A percentile compares a stretch with the other conserved stretches of the same genome.
Evolutionary conservation across 306 rosid genomes (phyloP).

Genomic region (Gleditsia sinensis): DNA sequence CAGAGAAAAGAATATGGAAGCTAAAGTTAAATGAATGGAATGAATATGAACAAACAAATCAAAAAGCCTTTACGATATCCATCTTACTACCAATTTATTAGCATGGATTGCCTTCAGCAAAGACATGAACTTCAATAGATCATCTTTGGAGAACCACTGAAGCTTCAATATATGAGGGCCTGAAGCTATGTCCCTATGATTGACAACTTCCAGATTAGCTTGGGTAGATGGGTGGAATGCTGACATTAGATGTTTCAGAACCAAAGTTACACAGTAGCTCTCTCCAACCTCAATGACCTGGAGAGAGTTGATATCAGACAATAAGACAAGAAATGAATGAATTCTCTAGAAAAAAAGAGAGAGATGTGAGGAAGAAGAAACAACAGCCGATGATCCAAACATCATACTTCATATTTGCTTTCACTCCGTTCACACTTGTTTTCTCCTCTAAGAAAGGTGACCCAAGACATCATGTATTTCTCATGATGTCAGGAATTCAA

Average conservation of each 20-base stretch:
- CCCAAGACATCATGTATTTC: not conserved
- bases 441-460: not conserved
- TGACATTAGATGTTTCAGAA: conserved; percentile 45
- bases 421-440: not conserved
- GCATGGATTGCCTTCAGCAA: conserved; percentile 75
- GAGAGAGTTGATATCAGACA: conserved; percentile 24
- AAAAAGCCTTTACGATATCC: conserved; percentile 41
- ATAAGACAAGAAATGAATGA: conserved; percentile 19
- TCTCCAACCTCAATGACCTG: conserved; percentile 65
- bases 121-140: conserved; percentile 65
- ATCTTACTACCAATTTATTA: conserved; percentile 56
- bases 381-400: conserved; percentile 7
- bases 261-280: conserved; percentile 51
- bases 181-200: conserved; percentile 36
- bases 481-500: not conserved
- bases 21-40: conserved; percentile 62
- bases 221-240: conserved; percentile 39
- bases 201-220: conserved; percentile 26
- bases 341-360: not conserved
- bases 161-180: conserved; percentile 62
- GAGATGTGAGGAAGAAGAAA: not conserved
- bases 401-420: not conserved
- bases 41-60: conserved; percentile 47
- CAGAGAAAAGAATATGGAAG: not conserved
- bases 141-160: conserved; percentile 65